phyloP scores from a whole-genome alignment of 1,284 basidiomycete species.

The Ustilago xerochloae region DNA sequence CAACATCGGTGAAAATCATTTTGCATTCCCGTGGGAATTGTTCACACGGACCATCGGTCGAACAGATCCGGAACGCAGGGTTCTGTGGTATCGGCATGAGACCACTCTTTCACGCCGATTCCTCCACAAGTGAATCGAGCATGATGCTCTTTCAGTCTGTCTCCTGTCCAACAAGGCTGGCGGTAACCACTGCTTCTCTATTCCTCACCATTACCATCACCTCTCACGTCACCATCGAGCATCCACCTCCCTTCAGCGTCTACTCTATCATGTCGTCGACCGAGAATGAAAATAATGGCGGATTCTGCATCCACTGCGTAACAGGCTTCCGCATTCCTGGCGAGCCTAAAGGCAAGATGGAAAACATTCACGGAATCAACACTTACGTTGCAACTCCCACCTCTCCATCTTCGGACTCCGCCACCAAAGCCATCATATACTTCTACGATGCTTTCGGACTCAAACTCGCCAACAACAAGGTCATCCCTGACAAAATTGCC shows the following conservation, averaged over 20 bases:
- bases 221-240: not conserved
- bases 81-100: no score
- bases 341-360: conserved; percentile 44
- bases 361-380: conserved; percentile 37
- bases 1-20: not conserved
- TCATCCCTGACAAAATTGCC: conserved; percentile 76
- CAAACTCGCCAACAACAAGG: conserved; percentile 70
- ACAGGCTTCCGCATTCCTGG: conserved; percentile 50
- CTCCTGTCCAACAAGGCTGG: not conserved
- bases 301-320: conserved; percentile 55
- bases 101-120: not conserved
- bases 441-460: conserved; percentile 74
- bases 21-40: not conserved
- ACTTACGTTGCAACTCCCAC: conserved; percentile 65
- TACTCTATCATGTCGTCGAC: conserved; percentile 1
- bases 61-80: no score
- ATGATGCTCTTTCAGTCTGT: not conserved
- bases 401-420: conserved; percentile 33
- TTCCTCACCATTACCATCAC: not conserved
- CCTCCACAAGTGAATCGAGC: no score
- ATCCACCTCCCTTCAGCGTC: no score
- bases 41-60: no score
- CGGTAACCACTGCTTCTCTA: not conserved
- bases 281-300: not conserved
- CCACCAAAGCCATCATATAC: conserved; percentile 71